Evolutionary conservation across 352 stramenopile species (phyloP).

Genomic region (Phytopythium kandeliae): DNA sequence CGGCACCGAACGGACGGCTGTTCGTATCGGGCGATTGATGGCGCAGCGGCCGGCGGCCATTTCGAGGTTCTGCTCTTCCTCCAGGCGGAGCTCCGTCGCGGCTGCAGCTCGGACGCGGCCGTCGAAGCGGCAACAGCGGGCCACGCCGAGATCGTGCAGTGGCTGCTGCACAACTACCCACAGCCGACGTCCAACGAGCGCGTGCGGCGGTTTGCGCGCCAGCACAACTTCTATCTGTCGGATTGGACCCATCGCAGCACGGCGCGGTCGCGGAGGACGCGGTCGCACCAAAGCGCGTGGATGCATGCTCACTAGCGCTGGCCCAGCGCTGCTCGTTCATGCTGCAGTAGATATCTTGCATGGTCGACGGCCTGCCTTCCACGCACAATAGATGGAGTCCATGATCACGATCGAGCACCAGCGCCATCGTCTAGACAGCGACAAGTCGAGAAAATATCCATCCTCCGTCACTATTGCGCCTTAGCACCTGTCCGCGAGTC

Average conservation of each 20-base stretch:
- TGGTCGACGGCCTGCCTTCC: not conserved
- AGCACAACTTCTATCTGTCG: constrained; percentile 24
- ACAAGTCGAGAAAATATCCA: not conserved
- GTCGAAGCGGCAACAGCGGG: constrained; percentile 18
- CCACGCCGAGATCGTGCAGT: constrained; percentile 23
- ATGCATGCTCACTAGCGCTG: not conserved
- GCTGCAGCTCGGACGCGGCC: constrained; percentile 21
- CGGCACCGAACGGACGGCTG: constrained; percentile 17
- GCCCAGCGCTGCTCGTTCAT: too few relatives aligned
- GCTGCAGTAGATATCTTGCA: not conserved
- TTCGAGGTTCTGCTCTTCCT: constrained; percentile 30
- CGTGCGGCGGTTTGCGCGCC: constrained; percentile 19
- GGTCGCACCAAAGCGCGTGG: not conserved
- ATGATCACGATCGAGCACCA: not conserved
- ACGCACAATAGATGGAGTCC: not conserved
- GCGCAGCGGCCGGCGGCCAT: constrained; percentile 19
- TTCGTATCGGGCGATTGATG: constrained; percentile 23
- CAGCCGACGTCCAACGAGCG: constrained; percentile 18
- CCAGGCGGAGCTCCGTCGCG: constrained; percentile 14
- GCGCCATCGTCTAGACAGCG: too few relatives aligned
- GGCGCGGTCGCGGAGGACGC: not conserved
- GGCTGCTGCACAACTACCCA: constrained; percentile 23
- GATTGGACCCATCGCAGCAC: constrained; percentile 12
- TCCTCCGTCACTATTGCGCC: constrained; percentile 1
- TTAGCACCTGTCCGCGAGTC: not conserved